These are phyloP conservation scores for Trametes versicolor DNA, from an alignment of 1,284 basidiomycete species.

Conservation along the genomic window DNA sequence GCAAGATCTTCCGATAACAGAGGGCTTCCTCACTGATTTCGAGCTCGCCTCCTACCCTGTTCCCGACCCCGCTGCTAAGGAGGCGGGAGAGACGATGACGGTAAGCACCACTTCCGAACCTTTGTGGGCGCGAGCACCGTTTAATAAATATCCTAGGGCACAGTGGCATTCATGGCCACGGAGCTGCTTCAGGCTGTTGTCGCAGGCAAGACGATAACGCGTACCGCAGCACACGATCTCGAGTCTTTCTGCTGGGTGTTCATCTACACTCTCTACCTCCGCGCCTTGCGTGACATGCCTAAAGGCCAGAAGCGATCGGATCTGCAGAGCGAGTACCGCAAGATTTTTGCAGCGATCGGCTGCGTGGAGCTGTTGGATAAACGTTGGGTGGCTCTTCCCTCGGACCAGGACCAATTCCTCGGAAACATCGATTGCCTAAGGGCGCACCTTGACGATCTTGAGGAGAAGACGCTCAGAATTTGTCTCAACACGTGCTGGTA, in stretches of 20 bases:
- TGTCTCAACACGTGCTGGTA: too few species aligned
- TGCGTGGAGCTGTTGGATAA: neutral
- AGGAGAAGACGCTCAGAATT: too few species aligned
- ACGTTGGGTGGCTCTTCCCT: neutral
- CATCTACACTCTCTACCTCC: neutral
- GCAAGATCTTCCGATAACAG: neutral
- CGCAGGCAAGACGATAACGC: neutral
- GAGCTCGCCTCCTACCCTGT: constrained; percentile 1
- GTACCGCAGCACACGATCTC: neutral
- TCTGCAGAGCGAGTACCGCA: neutral
- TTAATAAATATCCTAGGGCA: neutral
- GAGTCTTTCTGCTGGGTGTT: constrained; percentile 5
- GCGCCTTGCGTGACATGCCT: neutral
- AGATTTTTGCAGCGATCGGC: neutral
- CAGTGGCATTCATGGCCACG: neutral
- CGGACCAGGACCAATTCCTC: too few species aligned
- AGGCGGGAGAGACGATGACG: neutral
- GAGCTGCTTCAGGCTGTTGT: neutral
- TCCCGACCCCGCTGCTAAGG: neutral
- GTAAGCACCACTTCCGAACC: neutral
- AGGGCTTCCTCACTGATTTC: constrained; percentile 9
- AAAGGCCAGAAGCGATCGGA: neutral
- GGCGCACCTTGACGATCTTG: too few species aligned
- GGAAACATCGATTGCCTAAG: too few species aligned
- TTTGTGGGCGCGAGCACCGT: neutral